A percentile compares a stretch with the other conserved stretches of the same genome.
phyloP scores from a whole-genome alignment of 306 rosid genomes.

The Castanea crenata region DNA sequence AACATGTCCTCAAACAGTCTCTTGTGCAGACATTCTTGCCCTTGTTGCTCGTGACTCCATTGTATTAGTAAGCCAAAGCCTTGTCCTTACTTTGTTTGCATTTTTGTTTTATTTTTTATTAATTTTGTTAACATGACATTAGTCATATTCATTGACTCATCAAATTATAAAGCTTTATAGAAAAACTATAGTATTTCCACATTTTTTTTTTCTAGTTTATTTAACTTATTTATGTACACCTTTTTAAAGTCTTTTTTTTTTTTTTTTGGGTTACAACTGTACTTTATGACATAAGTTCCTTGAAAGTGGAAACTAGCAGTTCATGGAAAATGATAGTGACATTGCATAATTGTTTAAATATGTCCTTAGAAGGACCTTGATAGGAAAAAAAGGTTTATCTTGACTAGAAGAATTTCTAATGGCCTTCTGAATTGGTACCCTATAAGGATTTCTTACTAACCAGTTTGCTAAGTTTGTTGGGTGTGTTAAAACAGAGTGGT shows the following conservation, averaged over 20 bases:
- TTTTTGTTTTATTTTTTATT: too few relatives aligned
- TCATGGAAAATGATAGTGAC: too few relatives aligned
- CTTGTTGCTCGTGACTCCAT: constrained; percentile 83
- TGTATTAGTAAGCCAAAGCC: constrained; percentile 44
- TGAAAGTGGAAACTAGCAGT: too few relatives aligned
- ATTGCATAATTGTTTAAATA: not conserved
- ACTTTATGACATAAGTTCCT: too few relatives aligned
- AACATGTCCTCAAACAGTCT: constrained; percentile 69
- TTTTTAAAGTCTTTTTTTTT: too few relatives aligned
- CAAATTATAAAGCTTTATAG: too few relatives aligned
- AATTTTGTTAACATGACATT: too few relatives aligned
- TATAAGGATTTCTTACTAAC: not conserved
- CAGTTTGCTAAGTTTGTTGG: not conserved
- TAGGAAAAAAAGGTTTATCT: not conserved
- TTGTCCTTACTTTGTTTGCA: not conserved
- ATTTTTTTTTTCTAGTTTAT: not conserved
- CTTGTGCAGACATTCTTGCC: constrained; percentile 84
- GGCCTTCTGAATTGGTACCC: too few relatives aligned
- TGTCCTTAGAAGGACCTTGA: not conserved
- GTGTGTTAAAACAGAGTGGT: constrained; percentile 59
- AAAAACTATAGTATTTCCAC: too few relatives aligned
- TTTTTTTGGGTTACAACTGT: too few relatives aligned
- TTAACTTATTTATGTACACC: not conserved
- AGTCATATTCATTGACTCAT: too few relatives aligned
- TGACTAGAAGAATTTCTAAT: too few relatives aligned